Evolutionary conservation across 192 early-diverging fungal species (phyloP).

Genomic region (Entomortierella chlamydospora): DNA sequence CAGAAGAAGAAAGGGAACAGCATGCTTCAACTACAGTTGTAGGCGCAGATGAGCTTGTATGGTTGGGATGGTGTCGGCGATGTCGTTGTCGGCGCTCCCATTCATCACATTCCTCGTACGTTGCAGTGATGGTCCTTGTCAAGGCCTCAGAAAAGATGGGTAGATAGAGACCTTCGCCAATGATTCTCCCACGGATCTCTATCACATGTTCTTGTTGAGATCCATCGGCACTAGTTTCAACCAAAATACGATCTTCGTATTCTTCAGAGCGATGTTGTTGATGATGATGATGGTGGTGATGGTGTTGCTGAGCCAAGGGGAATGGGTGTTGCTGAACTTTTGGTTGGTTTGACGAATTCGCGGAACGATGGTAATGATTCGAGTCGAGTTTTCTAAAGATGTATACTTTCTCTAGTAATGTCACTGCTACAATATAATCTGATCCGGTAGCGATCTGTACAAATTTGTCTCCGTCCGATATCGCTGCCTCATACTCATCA

Average conservation of each 20-base stretch:
- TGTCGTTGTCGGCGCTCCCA: conserved; percentile 20
- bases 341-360: neutral
- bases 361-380: conserved; percentile 5
- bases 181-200: conserved; percentile 20
- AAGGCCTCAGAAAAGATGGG: conserved; percentile 46
- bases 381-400: conserved; percentile 35
- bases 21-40: neutral
- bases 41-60: no score
- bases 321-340: neutral
- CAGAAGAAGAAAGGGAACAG: neutral
- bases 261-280: neutral
- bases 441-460: conserved; percentile 28
- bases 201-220: conserved; percentile 29
- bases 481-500: conserved; percentile 10
- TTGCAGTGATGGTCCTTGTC: conserved; percentile 18
- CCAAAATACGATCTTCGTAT: conserved; percentile 32
- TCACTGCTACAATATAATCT: conserved; percentile 37
- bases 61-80: neutral
- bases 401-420: conserved; percentile 25
- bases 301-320: neutral
- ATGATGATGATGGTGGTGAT: neutral
- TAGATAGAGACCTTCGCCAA: conserved; percentile 30
- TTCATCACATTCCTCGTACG: conserved; percentile 42
- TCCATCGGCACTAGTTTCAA: conserved; percentile 14
- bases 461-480: conserved; percentile 29